Conservation (phyloP, 1,139 yeast genomes). For the Candida tetrigidarum region DNA sequence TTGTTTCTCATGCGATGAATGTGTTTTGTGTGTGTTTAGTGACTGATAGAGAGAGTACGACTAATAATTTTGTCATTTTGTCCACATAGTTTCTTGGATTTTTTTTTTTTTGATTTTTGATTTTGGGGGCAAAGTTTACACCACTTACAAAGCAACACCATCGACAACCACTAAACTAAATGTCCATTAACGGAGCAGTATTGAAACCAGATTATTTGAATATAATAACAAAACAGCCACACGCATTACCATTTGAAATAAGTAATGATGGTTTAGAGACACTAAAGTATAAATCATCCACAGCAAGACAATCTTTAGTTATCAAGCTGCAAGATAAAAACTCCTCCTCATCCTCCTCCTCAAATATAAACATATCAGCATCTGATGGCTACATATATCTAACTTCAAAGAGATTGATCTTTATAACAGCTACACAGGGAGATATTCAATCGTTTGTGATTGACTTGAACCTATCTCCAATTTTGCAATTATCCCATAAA, state of each 20-base stretch:
- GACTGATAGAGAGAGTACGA: too few relatives aligned
- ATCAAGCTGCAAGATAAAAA: slow-evolving; percentile 21
- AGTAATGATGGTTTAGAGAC: slow-evolving; percentile 23
- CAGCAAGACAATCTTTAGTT: slow-evolving; percentile 29
- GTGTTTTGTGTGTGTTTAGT: too few relatives aligned
- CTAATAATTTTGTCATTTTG: background rate
- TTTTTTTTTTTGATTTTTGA: too few relatives aligned
- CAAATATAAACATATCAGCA: slow-evolving; percentile 31
- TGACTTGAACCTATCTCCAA: slow-evolving; percentile 27
- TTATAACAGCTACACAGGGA: slow-evolving; percentile 42
- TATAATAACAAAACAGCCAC: slow-evolving; percentile 20
- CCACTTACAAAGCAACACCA: too few relatives aligned
- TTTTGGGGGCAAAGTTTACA: too few relatives aligned
- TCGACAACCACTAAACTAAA: slow-evolving; percentile 13
- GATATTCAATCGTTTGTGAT: slow-evolving; percentile 42
- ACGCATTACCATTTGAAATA: slow-evolving; percentile 28
- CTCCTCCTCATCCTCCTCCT: too few relatives aligned
- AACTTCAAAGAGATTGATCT: slow-evolving; percentile 41
- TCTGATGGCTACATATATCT: slow-evolving; percentile 41
- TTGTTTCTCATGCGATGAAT: background rate
- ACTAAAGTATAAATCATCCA: slow-evolving; percentile 22
- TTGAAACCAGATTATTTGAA: slow-evolving; percentile 26
- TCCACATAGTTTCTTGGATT: background rate
- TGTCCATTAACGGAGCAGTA: slow-evolving; percentile 38
- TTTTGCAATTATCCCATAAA: slow-evolving; percentile 37